These are phyloP conservation scores for Pseudogymnoascus sp. DNA, from an alignment of 2,329 filamentous ascomycete species.

Conservation along the genomic window DNA sequence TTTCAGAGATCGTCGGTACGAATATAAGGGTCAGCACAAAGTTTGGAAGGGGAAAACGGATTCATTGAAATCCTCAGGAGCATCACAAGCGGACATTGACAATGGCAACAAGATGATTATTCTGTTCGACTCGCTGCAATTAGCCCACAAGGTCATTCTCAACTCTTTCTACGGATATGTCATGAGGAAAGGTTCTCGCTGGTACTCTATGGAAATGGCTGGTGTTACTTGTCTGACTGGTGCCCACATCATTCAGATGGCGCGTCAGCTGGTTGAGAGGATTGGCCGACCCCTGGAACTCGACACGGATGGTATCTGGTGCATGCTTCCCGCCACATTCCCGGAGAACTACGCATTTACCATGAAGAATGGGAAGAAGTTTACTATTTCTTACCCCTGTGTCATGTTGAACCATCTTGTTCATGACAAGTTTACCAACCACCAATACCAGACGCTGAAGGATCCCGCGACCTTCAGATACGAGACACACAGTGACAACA, in stretches of 20 bases:
- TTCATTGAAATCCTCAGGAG: constrained; percentile 72
- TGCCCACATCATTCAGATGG: constrained; percentile 94
- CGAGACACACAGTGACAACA: constrained; percentile 96
- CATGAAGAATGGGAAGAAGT: constrained; percentile 89
- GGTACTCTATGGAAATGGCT: constrained; percentile 99
- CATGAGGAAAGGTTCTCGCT: constrained; percentile 96
- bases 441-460: constrained; percentile 87
- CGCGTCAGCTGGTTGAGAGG: constrained; percentile 82
- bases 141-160: constrained; percentile 97
- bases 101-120: constrained; percentile 98
- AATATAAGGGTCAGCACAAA: constrained; percentile 97
- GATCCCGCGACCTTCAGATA: constrained; percentile 78
- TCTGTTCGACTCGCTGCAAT: constrained; percentile 86
- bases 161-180: constrained; percentile 99
- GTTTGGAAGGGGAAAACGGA: constrained; percentile 98
- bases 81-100: constrained; percentile 67
- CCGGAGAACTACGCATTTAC: constrained; percentile 95
- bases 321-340: constrained; percentile 92
- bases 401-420: constrained; percentile 99
- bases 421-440: constrained; percentile 88
- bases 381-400: constrained; percentile 94
- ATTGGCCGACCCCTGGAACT: constrained; percentile 88
- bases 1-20: constrained; percentile 93
- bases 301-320: constrained; percentile 99
- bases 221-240: constrained; percentile 96